Conservation (phyloP, 1,284 basidiomycete species). For the Mrakiaceae sp. region DNA sequence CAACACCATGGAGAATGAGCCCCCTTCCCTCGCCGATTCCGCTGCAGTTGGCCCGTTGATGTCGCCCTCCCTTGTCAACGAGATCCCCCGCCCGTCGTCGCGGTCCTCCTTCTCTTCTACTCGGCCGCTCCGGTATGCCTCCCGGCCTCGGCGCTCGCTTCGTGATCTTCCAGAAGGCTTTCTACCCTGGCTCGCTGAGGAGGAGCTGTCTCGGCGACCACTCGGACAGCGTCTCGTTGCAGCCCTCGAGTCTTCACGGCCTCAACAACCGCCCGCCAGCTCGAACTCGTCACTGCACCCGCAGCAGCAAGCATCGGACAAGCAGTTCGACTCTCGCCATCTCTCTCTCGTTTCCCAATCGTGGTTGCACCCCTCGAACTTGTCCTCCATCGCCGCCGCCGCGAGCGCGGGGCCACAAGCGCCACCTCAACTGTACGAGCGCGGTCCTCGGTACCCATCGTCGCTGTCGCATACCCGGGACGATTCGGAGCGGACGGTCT, state of each 20-base stretch:
- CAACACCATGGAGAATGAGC: no score
- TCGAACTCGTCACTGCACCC: neutral
- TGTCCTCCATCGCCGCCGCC: neutral
- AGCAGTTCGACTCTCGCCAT: neutral
- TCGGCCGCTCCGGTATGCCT: constrained; percentile 27
- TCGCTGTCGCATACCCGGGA: neutral
- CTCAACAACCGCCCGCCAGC: neutral
- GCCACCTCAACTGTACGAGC: neutral
- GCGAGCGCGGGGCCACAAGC: neutral
- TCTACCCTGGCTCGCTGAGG: constrained; percentile 30
- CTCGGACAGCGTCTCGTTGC: neutral
- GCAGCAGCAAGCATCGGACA: neutral
- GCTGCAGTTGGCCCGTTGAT: constrained; percentile 21
- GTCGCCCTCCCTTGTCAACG: constrained; percentile 2
- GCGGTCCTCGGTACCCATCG: neutral
- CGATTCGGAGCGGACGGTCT: constrained; percentile 6
- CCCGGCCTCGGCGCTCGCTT: constrained; percentile 20
- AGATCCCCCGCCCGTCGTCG: constrained; percentile 23
- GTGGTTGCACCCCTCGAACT: neutral
- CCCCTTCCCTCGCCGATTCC: constrained; percentile 21
- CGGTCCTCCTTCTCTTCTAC: constrained; percentile 27
- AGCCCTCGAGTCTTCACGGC: neutral
- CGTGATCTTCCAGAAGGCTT: constrained; percentile 30
- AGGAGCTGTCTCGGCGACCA: constrained; percentile 18
- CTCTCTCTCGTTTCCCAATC: neutral